These are phyloP conservation scores for Moricandia arvensis DNA, from an alignment of 345 rosid species.

Conservation along the genomic window DNA sequence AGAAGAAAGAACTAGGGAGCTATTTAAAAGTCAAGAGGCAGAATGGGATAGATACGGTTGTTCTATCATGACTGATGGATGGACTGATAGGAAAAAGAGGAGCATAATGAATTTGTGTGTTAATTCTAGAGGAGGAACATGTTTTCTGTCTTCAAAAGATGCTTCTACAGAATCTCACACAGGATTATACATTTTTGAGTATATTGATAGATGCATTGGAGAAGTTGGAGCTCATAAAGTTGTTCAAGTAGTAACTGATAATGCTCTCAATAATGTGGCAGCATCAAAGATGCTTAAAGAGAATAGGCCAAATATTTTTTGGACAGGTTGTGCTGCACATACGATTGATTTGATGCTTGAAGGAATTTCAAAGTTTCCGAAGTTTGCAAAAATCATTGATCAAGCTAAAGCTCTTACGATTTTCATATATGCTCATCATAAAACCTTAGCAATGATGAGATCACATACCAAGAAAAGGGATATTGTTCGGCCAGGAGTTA, in stretches of 20 bases:
- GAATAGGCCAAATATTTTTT: background rate
- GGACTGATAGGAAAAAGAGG: too few relatives aligned
- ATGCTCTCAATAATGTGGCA: background rate
- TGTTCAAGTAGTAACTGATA: constrained; percentile 3
- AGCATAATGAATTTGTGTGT: too few relatives aligned
- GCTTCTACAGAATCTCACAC: too few relatives aligned
- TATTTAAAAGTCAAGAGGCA: background rate
- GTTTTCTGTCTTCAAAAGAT: too few relatives aligned
- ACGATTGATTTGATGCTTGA: background rate
- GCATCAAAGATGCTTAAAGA: background rate
- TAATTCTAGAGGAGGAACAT: too few relatives aligned
- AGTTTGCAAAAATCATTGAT: background rate
- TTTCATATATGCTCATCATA: too few relatives aligned
- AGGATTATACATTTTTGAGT: background rate
- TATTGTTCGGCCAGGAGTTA: too few relatives aligned
- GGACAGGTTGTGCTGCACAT: constrained; percentile 3
- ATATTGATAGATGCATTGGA: background rate
- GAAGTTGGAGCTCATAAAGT: background rate
- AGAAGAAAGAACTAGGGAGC: background rate
- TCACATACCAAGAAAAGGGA: too few relatives aligned
- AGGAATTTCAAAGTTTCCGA: too few relatives aligned
- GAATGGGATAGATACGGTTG: too few relatives aligned
- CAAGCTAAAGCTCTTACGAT: background rate
- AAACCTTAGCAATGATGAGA: too few relatives aligned
- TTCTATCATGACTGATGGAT: too few relatives aligned